Evolutionary conservation across 1,139 yeast genomes (phyloP), one percentile per base, ranked within the genome.

Genomic region (Candida freyschussii): DNA sequence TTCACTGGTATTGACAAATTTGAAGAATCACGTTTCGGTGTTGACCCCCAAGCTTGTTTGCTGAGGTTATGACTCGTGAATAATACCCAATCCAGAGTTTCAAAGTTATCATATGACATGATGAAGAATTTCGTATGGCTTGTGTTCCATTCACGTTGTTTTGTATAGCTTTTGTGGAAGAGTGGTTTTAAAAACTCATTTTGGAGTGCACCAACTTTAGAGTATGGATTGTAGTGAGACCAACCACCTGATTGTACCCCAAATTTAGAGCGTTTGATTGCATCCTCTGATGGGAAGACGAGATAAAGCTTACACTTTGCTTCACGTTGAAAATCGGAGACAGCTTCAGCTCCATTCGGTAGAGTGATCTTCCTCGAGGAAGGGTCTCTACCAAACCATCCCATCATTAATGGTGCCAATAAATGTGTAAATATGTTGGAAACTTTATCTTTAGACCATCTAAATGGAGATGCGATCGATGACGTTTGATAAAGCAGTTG

Each of bases 11-110:
- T 37, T 4, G 23, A 24, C 6, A 41, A 17, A 4, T 13, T 24
- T 4, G 26, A 17, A 3, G 33, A 16, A 3, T 26, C 21, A 14
- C 29, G 25, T n/a, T 13, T 38, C 14, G 34, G 32, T 42, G 40
- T 49, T 43, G 27, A 35, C 0, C 89, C 89, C 87, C 87, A 79
- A 0, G 87, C 87, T 40, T 74, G 78, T 34, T 69, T 68, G 17
- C 84, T 75, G 21, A 78, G 49, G 49, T 80, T 80, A 26, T 79
- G 78, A 37, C 84, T 76, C 2, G 84, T 78, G 53, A 77, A 62
- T n/a, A 77, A 47, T 12, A 75, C 69, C 86, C 87, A 80, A 34
- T 70, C 67, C 3, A 78, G 46, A 2, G 72, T 55, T 17, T 57
- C 44, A 59, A 75, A 77, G 30, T 66, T 48, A 44, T 73, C 75